Conservation (phyloP, 805 yeast genomes). For the Candida boidinii region DNA sequence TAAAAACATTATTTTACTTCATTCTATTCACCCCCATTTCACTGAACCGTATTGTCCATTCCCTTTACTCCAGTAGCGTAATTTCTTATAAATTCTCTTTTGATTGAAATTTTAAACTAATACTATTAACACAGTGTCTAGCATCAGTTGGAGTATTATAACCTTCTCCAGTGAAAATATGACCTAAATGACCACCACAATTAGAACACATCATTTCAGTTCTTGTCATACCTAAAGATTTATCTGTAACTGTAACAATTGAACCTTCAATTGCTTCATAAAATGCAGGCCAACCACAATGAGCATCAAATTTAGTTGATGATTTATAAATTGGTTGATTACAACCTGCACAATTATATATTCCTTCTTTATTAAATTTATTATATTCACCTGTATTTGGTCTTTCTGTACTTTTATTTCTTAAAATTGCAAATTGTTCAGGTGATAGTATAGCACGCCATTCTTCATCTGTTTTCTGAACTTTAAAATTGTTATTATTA, state of each 20-base stretch:
- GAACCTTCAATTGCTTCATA: conserved; percentile 84
- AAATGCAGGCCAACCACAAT: conserved; percentile 99
- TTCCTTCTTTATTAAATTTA: conserved; percentile 43
- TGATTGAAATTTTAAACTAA: conserved; percentile 55
- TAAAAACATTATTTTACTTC: no score
- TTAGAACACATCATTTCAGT: conserved; percentile 82
- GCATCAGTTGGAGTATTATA: conserved; percentile 78
- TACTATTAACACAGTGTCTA: conserved; percentile 91
- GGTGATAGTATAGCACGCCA: conserved; percentile 79
- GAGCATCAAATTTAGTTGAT: conserved; percentile 74
- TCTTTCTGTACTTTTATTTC: conserved; percentile 66
- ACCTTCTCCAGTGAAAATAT: conserved; percentile 91
- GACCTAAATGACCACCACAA: conserved; percentile 96
- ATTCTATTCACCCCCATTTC: no score
- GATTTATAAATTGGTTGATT: conserved; percentile 70
- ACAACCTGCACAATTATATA: conserved; percentile 84
- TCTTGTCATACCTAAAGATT: conserved; percentile 66
- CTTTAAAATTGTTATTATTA: no score
- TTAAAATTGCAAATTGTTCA: conserved; percentile 67
- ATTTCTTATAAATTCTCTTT: no score
- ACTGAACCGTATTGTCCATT: no score
- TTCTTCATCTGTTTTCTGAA: conserved; percentile 36
- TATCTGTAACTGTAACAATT: conserved; percentile 52
- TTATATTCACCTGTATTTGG: conserved; percentile 59
- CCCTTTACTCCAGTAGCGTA: no score